phyloP scores from a whole-genome alignment of 306 rosid species.

The Vicia sativa region DNA sequence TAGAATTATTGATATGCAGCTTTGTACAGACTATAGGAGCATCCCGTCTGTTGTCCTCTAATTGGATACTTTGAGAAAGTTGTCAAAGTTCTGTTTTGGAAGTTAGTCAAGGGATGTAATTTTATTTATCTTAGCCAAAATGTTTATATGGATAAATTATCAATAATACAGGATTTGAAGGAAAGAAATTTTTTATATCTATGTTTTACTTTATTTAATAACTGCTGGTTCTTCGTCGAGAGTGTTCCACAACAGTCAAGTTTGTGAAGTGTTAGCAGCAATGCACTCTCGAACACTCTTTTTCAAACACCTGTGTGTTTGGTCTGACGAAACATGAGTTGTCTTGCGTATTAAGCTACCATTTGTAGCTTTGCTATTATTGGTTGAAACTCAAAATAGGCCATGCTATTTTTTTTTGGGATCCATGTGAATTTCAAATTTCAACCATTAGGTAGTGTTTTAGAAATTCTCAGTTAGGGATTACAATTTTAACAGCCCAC shows the following conservation, averaged over 20 bases:
- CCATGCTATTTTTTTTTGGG: neutral
- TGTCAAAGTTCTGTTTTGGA: constrained; percentile 38
- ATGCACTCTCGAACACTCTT: constrained; percentile 1
- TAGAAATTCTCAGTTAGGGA: neutral
- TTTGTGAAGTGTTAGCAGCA: neutral
- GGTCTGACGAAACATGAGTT: neutral
- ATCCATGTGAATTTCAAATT: neutral
- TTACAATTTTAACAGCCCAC: too few relatives aligned
- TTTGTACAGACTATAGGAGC: constrained; percentile 71
- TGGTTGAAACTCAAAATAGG: neutral
- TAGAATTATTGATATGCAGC: constrained; percentile 46
- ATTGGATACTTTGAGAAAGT: constrained; percentile 42
- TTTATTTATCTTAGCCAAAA: constrained; percentile 51
- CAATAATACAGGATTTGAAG: constrained; percentile 51
- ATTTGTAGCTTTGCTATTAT: neutral
- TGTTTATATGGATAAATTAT: constrained; percentile 55
- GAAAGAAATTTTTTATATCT: constrained; percentile 39
- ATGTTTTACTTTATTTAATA: constrained; percentile 23
- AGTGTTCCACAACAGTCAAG: constrained; percentile 40
- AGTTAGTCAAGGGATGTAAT: constrained; percentile 46
- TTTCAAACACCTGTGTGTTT: neutral
- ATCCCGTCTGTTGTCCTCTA: constrained; percentile 37
- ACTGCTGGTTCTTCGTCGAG: constrained; percentile 32
- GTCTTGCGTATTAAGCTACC: neutral
- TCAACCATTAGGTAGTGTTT: neutral